Base-by-base conservation (phyloP, 164 flowering plant genomes). In the Liriodendron chinense region DNA sequence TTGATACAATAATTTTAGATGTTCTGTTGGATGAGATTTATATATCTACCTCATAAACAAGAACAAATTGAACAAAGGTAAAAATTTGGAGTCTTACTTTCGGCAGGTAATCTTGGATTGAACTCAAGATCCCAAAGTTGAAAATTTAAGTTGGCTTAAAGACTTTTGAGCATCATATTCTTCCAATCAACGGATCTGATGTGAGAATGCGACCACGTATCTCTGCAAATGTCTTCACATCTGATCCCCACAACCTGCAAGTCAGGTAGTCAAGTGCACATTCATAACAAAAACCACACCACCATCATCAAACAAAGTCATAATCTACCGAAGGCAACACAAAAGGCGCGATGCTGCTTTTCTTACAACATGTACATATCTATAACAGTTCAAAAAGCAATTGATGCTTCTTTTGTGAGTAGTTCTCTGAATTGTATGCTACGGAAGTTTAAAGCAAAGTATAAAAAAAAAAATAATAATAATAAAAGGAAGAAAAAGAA, bases 161-260 rank as follows among this genome's bases (percentile, higher is more conserved):
- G n/a, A 18, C 23, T 18, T 24, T 26, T 9, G 21, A 23, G 26
- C 26, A 22, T 64, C 26, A 22, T 23, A 24, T 71, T 71, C 63
- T 23, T 16, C 23, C 20, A 10, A 25, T 10, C 9, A 7, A 65
- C 43, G 50, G 47, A 28, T 67, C 57, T 16, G 81, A 24, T 25
- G 6, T 47, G 16, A 82, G 71, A 64, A 82, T 78, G 53, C 80
- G 81, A 65, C 73, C 77, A 22, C 48, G 65, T 75, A 82, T 78
- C 63, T 82, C 85, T 26, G 74, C 71, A 63, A 82, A 82, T 7
- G 83, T 72, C 79, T 78, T 80, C 43, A 82, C 79, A 64, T 82
- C 81, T 12, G 83, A 80, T 53, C 98, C 98, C 97, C 97, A 94
- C 72, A 93, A 82, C 96, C 97, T 94, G 91, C 80, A 78, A 74